These are phyloP conservation scores for Fusarium sororula DNA, from an alignment of 2,329 filamentous ascomycete species.

Conservation along the genomic window DNA sequence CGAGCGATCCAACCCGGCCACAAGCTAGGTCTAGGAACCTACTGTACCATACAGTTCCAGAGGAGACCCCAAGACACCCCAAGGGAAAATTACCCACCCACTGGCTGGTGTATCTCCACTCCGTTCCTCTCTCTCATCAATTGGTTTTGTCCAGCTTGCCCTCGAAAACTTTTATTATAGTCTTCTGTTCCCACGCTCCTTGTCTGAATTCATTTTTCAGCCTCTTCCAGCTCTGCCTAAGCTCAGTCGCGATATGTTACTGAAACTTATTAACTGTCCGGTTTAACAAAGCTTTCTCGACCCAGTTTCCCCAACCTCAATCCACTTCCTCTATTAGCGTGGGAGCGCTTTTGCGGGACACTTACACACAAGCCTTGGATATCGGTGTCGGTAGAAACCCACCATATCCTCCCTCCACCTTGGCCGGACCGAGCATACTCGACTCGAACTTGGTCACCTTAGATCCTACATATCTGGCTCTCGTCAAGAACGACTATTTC, in stretches of 20 bases:
- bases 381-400: slow-evolving; percentile 23
- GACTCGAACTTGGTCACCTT: slow-evolving; percentile 11
- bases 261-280: slow-evolving; percentile 39
- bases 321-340: slow-evolving; percentile 40
- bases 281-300: slow-evolving; percentile 34
- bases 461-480: slow-evolving; percentile 6
- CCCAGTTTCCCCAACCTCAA: slow-evolving; percentile 33
- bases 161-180: slow-evolving; percentile 47
- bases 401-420: slow-evolving; percentile 24
- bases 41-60: slow-evolving; percentile 28
- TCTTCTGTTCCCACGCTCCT: slow-evolving; percentile 27
- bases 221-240: slow-evolving; percentile 39
- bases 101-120: slow-evolving; percentile 43
- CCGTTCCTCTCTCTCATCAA: slow-evolving; percentile 43
- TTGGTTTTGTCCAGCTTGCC: slow-evolving; percentile 44
- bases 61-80: slow-evolving; percentile 41
- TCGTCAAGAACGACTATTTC: slow-evolving; percentile 4
- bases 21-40: slow-evolving; percentile 29
- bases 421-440: slow-evolving; percentile 11
- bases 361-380: slow-evolving; percentile 36
- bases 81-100: slow-evolving; percentile 42
- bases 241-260: slow-evolving; percentile 41
- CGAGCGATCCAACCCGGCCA: slow-evolving; percentile 38
- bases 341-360: slow-evolving; percentile 26
- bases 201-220: slow-evolving; percentile 32